Evolutionary conservation across 306 rosid species (phyloP).

Genomic region (Dryas octopetala): DNA sequence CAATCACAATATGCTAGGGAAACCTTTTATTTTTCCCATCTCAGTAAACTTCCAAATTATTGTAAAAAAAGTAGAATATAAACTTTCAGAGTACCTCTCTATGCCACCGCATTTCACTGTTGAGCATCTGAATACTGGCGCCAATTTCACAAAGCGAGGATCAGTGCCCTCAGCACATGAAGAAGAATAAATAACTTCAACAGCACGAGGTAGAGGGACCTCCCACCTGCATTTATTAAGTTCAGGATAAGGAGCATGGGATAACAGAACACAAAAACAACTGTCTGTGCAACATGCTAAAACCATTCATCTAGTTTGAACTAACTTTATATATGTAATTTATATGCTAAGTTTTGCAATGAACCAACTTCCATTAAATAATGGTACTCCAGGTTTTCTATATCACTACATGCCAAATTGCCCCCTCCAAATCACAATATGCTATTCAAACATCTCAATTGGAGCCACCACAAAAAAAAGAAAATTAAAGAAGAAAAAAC

Average conservation of each 20-base stretch:
- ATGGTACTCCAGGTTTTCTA: background rate
- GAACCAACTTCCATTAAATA: background rate
- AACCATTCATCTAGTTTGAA: background rate
- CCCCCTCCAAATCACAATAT: background rate
- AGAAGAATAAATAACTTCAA: slow-evolving; percentile 53
- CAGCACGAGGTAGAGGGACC: slow-evolving; percentile 71
- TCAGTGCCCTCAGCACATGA: slow-evolving; percentile 57
- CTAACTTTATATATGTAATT: too few relatives aligned
- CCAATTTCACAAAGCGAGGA: slow-evolving; percentile 84
- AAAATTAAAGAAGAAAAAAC: too few relatives aligned
- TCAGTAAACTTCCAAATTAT: background rate
- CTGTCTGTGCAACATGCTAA: background rate
- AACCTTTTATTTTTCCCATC: background rate
- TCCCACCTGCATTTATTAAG: slow-evolving; percentile 77
- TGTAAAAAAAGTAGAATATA: background rate
- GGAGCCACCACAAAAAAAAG: too few relatives aligned
- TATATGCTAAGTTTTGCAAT: too few relatives aligned
- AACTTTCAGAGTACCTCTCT: slow-evolving; percentile 49
- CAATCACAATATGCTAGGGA: background rate
- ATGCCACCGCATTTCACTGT: slow-evolving; percentile 54
- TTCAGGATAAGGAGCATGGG: slow-evolving; percentile 30
- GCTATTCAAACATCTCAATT: background rate
- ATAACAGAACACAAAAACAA: slow-evolving; percentile 1
- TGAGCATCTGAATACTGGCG: slow-evolving; percentile 81
- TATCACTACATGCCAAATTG: background rate